A percentile compares a stretch with the other conserved stretches of the same genome.
Evolutionary conservation across 768 basidiomycete genomes (phyloP).

Genomic region (Rossbeevera mucosa): DNA sequence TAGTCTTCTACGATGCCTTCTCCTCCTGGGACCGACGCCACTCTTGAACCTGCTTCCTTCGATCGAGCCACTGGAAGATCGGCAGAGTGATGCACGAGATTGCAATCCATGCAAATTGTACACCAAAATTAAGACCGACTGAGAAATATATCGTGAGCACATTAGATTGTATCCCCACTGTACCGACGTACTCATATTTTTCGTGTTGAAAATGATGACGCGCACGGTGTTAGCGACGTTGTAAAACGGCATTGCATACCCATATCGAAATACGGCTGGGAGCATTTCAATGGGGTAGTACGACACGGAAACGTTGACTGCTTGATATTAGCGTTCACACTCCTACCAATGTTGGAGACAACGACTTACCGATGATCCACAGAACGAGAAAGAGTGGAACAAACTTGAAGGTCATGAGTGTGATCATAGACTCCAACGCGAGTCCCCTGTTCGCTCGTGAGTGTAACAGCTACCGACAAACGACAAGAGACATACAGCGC

Average conservation of each 20-base stretch:
- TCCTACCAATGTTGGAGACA: not conserved
- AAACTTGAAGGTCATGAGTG: slow-evolving; percentile 48
- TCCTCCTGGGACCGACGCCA: slow-evolving; percentile 16
- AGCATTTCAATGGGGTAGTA: slow-evolving; percentile 56
- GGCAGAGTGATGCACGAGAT: slow-evolving; percentile 53
- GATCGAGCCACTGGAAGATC: slow-evolving; percentile 43
- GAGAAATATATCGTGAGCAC: not conserved
- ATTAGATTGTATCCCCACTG: not conserved
- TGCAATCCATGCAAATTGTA: slow-evolving; percentile 52
- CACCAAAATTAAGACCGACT: slow-evolving; percentile 63
- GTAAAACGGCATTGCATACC: slow-evolving; percentile 69
- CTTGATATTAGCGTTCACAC: not conserved
- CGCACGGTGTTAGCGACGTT: slow-evolving; percentile 60
- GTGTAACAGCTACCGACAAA: not conserved
- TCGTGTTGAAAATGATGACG: slow-evolving; percentile 61
- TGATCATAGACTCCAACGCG: slow-evolving; percentile 56
- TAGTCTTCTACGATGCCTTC: not conserved
- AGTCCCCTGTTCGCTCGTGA: slow-evolving; percentile 44
- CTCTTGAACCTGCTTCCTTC: slow-evolving; percentile 25
- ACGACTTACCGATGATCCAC: slow-evolving; percentile 55
- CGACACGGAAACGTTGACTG: slow-evolving; percentile 56
- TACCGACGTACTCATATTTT: slow-evolving; percentile 46
- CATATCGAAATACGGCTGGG: slow-evolving; percentile 58
- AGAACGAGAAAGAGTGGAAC: slow-evolving; percentile 58
- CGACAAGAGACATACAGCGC: slow-evolving; percentile 39